phyloP scores from a whole-genome alignment of 2,329 filamentous ascomycete species.

The Paecilomyces niveus region DNA sequence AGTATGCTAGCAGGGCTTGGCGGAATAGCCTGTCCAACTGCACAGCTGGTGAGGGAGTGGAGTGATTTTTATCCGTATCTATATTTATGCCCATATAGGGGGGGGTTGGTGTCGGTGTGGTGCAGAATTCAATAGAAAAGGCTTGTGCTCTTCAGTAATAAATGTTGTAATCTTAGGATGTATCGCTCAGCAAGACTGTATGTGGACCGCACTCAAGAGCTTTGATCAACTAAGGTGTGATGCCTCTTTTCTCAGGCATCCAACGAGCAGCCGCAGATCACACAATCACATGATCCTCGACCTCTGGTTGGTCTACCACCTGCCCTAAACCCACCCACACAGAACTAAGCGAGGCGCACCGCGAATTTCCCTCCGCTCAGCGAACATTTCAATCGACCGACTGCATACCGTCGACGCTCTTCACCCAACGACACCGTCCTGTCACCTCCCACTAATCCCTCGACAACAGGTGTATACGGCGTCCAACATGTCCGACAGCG shows the following conservation, averaged over 20 bases:
- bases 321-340: slow-evolving; percentile 35
- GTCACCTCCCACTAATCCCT: slow-evolving; percentile 25
- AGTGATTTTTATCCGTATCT: background rate
- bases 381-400: slow-evolving; percentile 30
- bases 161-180: background rate
- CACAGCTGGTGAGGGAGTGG: background rate
- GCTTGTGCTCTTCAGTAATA: background rate
- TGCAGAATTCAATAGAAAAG: background rate
- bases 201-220: too few relatives aligned
- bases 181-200: background rate
- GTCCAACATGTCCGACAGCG: slow-evolving; percentile 82
- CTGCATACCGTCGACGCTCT: slow-evolving; percentile 24
- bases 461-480: slow-evolving; percentile 32
- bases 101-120: too few relatives aligned
- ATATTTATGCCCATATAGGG: background rate
- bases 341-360: slow-evolving; percentile 37
- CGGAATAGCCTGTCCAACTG: background rate
- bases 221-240: background rate
- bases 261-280: background rate
- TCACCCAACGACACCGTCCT: slow-evolving; percentile 28
- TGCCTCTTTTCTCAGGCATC: background rate
- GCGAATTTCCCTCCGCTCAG: slow-evolving; percentile 29
- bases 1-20: slow-evolving; percentile 23
- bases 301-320: slow-evolving; percentile 16
- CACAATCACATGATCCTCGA: slow-evolving; percentile 16